Evolutionary conservation across 78 protist genomes (phyloP).

Genomic region (slime mould (Dictyostelium discoideum)): DNA sequence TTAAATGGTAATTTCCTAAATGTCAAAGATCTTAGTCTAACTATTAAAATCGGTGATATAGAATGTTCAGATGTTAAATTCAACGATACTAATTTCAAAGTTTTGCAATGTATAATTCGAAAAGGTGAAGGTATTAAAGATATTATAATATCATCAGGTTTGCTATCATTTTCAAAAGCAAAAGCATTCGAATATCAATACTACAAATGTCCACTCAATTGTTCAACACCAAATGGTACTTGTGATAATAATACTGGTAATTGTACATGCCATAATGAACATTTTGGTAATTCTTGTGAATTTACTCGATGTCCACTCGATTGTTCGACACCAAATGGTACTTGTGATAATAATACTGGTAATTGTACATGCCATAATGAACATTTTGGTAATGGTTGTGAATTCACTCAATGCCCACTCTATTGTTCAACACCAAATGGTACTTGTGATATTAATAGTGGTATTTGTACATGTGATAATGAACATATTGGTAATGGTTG

Average conservation of each 20-base stretch:
- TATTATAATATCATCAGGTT: neutral
- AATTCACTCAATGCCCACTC: too few relatives aligned
- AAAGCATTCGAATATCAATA: neutral
- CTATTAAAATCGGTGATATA: neutral
- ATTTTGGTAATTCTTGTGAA: too few relatives aligned
- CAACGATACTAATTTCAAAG: neutral
- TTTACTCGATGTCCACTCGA: too few relatives aligned
- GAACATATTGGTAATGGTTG: neutral
- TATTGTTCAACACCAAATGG: too few relatives aligned
- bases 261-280: too few relatives aligned
- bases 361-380: neutral
- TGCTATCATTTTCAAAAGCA: neutral
- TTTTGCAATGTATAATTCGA: neutral
- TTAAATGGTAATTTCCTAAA: neutral
- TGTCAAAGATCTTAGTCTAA: neutral
- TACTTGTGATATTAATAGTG: too few relatives aligned
- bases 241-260: neutral
- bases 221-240: neutral
- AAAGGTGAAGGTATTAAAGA: neutral
- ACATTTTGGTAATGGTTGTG: too few relatives aligned
- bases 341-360: neutral
- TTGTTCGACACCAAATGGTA: too few relatives aligned
- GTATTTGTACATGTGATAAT: neutral
- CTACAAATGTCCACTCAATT: neutral
- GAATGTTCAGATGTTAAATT: neutral